A percentile compares a stretch with the other conserved stretches of the same genome.
Conservation (phyloP, 2,329 filamentous ascomycete genomes). For the Ophiostoma ulmi region DNA sequence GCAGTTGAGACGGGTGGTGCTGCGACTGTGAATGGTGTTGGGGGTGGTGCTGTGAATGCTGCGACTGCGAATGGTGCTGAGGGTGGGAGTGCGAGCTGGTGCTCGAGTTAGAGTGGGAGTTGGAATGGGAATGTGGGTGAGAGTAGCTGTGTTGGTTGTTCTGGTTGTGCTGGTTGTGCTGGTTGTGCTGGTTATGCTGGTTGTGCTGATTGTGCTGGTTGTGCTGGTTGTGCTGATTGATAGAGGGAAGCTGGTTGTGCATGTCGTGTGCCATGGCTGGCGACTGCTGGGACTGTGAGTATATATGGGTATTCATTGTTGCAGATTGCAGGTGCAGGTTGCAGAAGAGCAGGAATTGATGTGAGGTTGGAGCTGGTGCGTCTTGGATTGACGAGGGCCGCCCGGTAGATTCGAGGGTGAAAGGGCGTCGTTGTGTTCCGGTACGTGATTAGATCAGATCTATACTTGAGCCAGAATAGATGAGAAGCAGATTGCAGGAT, state of each 20-base stretch:
- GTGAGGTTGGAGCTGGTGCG: not conserved
- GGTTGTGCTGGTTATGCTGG: not conserved
- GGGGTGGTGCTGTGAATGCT: slow-evolving; percentile 1
- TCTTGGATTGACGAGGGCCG: not conserved
- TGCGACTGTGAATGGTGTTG: not conserved
- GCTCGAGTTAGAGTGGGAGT: slow-evolving; percentile 10
- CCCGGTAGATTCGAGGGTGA: not conserved
- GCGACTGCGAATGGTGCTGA: not conserved
- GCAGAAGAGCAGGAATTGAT: not conserved
- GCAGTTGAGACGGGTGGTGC: slow-evolving; percentile 19
- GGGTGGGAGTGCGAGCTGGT: slow-evolving; percentile 5
- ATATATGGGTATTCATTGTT: slow-evolving; percentile 26
- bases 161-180: not conserved
- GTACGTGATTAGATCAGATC: not conserved
- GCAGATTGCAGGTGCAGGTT: not conserved
- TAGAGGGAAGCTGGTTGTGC: slow-evolving; percentile 3
- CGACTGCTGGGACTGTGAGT: slow-evolving; percentile 24
- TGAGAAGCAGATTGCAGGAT: not conserved
- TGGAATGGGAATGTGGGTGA: not conserved
- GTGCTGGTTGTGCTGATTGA: slow-evolving; percentile 18
- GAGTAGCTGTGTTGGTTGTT: slow-evolving; percentile 5
- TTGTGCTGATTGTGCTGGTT: not conserved
- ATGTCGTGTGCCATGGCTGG: slow-evolving; percentile 23
- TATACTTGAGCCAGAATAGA: not conserved
- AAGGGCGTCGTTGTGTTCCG: slow-evolving; percentile 4